phyloP scores from a whole-genome alignment of 2,329 filamentous ascomycete species.

The Alternaria hordeiaustralica region DNA sequence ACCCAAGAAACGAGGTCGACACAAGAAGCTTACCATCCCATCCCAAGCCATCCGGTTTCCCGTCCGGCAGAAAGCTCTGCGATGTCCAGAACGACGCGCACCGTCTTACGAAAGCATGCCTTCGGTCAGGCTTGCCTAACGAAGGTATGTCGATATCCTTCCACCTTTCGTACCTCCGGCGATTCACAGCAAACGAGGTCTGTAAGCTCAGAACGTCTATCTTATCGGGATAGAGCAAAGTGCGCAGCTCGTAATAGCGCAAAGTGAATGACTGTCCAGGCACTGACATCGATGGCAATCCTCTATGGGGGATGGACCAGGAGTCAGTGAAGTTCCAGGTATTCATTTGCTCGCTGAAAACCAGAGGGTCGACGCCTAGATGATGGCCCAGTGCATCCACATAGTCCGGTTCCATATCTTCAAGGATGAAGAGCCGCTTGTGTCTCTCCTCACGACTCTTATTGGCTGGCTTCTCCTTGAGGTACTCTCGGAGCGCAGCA shows the following conservation, averaged over 20 bases:
- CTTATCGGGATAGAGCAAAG: not conserved
- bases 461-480: not conserved
- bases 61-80: not conserved
- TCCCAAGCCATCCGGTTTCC: not conserved
- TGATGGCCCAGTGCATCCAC: slow-evolving; percentile 24
- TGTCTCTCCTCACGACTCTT: not conserved
- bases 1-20: too few species aligned
- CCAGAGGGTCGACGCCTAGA: slow-evolving; percentile 23
- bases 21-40: slow-evolving; percentile 1
- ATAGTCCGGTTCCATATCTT: slow-evolving; percentile 27
- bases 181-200: not conserved
- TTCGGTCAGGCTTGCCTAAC: slow-evolving; percentile 8
- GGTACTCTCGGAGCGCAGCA: not conserved
- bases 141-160: slow-evolving; percentile 20
- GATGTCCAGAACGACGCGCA: slow-evolving; percentile 30
- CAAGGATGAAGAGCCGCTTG: slow-evolving; percentile 26
- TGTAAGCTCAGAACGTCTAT: not conserved
- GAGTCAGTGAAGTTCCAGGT: slow-evolving; percentile 31
- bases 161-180: slow-evolving; percentile 11
- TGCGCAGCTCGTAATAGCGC: slow-evolving; percentile 4
- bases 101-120: slow-evolving; percentile 23
- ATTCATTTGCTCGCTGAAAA: slow-evolving; percentile 32
- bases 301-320: slow-evolving; percentile 20
- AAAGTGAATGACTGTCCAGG: slow-evolving; percentile 22
- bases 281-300: slow-evolving; percentile 21